Conservation (phyloP, 2,329 filamentous ascomycete genomes). For the Helminthosporium solani region DNA sequence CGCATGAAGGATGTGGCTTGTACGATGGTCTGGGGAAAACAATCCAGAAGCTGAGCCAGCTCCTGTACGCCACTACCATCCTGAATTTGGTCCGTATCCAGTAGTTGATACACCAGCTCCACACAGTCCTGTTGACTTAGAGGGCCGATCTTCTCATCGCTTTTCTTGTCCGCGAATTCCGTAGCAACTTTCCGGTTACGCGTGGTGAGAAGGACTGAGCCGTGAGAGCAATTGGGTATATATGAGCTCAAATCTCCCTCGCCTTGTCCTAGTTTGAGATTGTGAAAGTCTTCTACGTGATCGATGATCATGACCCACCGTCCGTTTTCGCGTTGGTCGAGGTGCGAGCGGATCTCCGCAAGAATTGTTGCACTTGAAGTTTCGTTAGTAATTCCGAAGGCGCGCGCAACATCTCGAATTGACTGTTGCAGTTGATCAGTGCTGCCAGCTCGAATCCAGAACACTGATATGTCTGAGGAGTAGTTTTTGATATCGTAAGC, state of each 20-base stretch:
- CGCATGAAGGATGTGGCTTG: constrained; percentile 10
- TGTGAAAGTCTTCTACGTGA: constrained; percentile 7
- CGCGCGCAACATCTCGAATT: constrained; percentile 5
- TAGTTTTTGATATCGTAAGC: constrained; percentile 5
- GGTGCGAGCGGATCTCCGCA: background rate
- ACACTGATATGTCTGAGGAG: constrained; percentile 6
- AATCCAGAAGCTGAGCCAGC: constrained; percentile 5
- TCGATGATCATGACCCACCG: constrained; percentile 9
- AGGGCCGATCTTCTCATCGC: constrained; percentile 3
- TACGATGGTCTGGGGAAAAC: constrained; percentile 10
- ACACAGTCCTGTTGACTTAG: constrained; percentile 8
- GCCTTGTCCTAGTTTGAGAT: constrained; percentile 1
- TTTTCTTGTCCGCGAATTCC: constrained; percentile 2
- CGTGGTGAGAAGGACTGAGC: constrained; percentile 11
- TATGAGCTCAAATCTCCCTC: constrained; percentile 3
- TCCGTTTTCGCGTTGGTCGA: constrained; percentile 2
- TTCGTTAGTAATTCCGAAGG: constrained; percentile 1
- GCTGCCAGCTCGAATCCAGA: constrained; percentile 9
- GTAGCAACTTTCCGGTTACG: constrained; percentile 9
- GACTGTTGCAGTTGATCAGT: constrained; percentile 8
- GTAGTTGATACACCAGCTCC: constrained; percentile 5
- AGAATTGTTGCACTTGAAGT: constrained; percentile 5
- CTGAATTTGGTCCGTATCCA: constrained; percentile 3
- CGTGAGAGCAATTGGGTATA: constrained; percentile 7
- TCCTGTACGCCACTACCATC: constrained; percentile 5